Evolutionary conservation across 1,139 yeast species (phyloP), one percentile per base, ranked within the genome.

Genomic region (Candida freyschussii): DNA sequence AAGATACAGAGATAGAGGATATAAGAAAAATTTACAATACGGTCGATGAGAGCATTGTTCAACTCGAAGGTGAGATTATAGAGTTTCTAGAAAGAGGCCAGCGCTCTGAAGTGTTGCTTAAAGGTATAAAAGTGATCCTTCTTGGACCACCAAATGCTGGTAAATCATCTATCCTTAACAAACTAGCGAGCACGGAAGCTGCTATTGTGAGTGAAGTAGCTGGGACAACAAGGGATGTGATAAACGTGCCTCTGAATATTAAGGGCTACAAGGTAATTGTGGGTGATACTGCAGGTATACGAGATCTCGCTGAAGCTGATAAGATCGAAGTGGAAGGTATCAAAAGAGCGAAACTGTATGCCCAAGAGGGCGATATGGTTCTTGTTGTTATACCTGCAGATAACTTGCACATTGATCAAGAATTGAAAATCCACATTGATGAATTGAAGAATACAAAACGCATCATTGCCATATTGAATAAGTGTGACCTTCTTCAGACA

Each of bases 61-160:
- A 18, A 1, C 50, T 86, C 9, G 57, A 66, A 14, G 6, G 6
- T 0, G 76, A 79, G 21, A 65, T 89, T 7, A 44, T 49, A 1
- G 39, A 48, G 3, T 82, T 78, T 49, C 49, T 83, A 13, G 44
- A 55, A 2, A 73, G 66, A 40, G 74, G 78, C 5, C 62, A 67
- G 27, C 61, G 77, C 31, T 75, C 93, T 0, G 83, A 78, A 43
- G 62, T 89, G 2, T 59, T 91, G 13, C 56, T 80, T 29, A 67
- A 71, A 17, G 99, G 99, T 2, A 75, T 91, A 26, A 75, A 74
- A 40, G 53, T 89, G 25, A 77, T 81, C 0, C 61, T 91, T 14
- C 47, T 89, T 14, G 99, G 98, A 0, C 94, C 95, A 5, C 96
- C 98, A 1, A 91, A 91, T 57, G 96, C 96, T 1, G 99, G 99